phyloP scores from a whole-genome alignment of 2,329 filamentous ascomycete genomes.

The Aspergillus caelatus region DNA sequence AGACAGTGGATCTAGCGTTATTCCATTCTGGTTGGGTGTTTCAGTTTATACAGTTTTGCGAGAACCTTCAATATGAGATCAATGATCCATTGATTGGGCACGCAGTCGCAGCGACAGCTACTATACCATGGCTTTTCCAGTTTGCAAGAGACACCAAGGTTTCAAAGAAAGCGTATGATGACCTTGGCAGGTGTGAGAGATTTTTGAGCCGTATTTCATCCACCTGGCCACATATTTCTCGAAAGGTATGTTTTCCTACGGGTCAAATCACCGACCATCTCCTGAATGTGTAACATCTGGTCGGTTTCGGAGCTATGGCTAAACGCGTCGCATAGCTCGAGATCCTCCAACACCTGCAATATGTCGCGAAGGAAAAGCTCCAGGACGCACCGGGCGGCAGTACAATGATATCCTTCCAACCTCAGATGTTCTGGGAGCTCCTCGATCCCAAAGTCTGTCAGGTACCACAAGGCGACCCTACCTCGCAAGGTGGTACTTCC shows the following conservation, averaged over 20 bases:
- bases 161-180: background rate
- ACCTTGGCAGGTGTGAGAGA: background rate
- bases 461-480: background rate
- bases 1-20: slow-evolving; percentile 12
- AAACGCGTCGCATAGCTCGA: background rate
- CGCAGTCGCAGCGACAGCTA: slow-evolving; percentile 7
- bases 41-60: slow-evolving; percentile 1
- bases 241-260: background rate
- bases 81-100: slow-evolving; percentile 11
- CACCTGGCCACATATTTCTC: background rate
- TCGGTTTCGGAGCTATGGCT: background rate
- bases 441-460: background rate
- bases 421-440: background rate
- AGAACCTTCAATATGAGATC: slow-evolving; percentile 1
- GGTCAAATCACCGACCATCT: background rate
- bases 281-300: too few relatives aligned
- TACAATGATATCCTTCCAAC: background rate
- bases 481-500: background rate
- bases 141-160: slow-evolving; percentile 8
- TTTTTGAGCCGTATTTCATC: background rate
- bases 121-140: slow-evolving; percentile 13
- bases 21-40: slow-evolving; percentile 13
- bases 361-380: background rate
- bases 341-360: background rate
- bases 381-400: background rate